Percentiles rank a stretch among this genome's conserved stretches.
These are phyloP conservation scores for Diophrys sp. DNA, from an alignment of 73 alveolate genomes.

Conservation along the genomic window DNA sequence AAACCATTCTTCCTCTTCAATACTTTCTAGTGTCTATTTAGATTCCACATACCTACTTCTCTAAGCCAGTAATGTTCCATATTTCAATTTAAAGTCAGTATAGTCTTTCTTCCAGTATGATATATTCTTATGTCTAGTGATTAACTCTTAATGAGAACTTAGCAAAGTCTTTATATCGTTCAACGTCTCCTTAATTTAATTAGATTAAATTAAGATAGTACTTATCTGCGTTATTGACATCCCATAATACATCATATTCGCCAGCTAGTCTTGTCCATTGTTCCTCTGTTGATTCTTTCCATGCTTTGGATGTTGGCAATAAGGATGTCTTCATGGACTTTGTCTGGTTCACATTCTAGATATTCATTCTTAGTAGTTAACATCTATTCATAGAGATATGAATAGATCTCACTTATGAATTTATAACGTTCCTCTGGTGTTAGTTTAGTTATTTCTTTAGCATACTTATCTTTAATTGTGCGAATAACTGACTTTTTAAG, in stretches of 20 bases:
- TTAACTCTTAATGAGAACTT: slow-evolving; percentile 1
- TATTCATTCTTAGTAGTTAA: slow-evolving; percentile 10
- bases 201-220: slow-evolving; percentile 11
- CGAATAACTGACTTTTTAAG: slow-evolving; percentile 88
- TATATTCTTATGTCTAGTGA: slow-evolving; percentile 5
- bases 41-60: slow-evolving; percentile 25
- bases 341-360: slow-evolving; percentile 6
- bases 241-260: slow-evolving; percentile 41
- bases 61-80: slow-evolving; percentile 16
- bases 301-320: slow-evolving; percentile 2
- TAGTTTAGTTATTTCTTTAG: slow-evolving; percentile 75
- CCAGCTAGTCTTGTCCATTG: slow-evolving; percentile 31
- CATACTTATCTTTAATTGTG: slow-evolving; percentile 87
- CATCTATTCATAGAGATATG: slow-evolving; percentile 87
- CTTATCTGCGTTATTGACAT: slow-evolving; percentile 32
- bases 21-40: slow-evolving; percentile 3
- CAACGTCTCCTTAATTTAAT: not conserved
- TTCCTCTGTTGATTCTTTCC: slow-evolving; percentile 20
- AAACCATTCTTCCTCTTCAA: slow-evolving; percentile 32
- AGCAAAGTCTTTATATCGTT: slow-evolving; percentile 11
- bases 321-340: slow-evolving; percentile 31
- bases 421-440: slow-evolving; percentile 75
- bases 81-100: not conserved
- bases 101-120: slow-evolving; percentile 12
- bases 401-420: slow-evolving; percentile 89